phyloP scores from a whole-genome alignment of 768 basidiomycete species.

The Tephrocybe sp. region DNA sequence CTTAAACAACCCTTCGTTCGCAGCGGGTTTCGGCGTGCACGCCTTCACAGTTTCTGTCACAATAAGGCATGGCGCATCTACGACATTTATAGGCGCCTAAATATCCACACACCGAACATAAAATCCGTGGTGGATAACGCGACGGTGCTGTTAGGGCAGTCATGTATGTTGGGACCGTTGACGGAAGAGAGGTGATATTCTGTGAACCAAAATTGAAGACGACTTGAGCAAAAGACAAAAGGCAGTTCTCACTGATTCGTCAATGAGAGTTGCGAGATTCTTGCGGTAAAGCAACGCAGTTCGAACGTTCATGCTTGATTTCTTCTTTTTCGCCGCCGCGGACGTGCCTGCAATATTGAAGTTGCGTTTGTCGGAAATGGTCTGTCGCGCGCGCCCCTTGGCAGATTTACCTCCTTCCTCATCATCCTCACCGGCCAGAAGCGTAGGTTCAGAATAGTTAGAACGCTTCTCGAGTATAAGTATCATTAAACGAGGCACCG shows the following conservation, averaged over 20 bases:
- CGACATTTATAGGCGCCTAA: constrained; percentile 80
- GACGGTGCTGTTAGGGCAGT: constrained; percentile 64
- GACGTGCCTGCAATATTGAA: constrained; percentile 49
- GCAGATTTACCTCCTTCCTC: constrained; percentile 45
- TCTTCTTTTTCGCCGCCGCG: constrained; percentile 64
- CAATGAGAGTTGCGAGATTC: constrained; percentile 68
- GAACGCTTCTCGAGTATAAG: constrained; percentile 53
- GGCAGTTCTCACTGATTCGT: constrained; percentile 70
- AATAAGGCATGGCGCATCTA: constrained; percentile 76
- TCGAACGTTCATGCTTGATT: constrained; percentile 79
- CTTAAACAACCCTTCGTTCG: constrained; percentile 65
- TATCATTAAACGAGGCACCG: constrained; percentile 5
- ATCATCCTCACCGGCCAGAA: constrained; percentile 47
- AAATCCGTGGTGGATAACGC: constrained; percentile 60
- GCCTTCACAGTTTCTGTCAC: constrained; percentile 68
- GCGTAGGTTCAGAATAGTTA: constrained; percentile 68
- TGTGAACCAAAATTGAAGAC: constrained; percentile 24
- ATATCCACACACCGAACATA: constrained; percentile 89
- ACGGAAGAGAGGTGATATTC: constrained; percentile 58
- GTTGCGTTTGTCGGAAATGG: constrained; percentile 75
- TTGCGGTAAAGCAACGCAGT: constrained; percentile 83
- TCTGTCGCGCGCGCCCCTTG: constrained; percentile 73
- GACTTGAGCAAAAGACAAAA: not conserved
- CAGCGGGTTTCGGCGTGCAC: constrained; percentile 83
- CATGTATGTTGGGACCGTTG: constrained; percentile 65